These are phyloP conservation scores for Lathyrus aphaca DNA, from an alignment of 306 rosid species.

Conservation along the genomic window DNA sequence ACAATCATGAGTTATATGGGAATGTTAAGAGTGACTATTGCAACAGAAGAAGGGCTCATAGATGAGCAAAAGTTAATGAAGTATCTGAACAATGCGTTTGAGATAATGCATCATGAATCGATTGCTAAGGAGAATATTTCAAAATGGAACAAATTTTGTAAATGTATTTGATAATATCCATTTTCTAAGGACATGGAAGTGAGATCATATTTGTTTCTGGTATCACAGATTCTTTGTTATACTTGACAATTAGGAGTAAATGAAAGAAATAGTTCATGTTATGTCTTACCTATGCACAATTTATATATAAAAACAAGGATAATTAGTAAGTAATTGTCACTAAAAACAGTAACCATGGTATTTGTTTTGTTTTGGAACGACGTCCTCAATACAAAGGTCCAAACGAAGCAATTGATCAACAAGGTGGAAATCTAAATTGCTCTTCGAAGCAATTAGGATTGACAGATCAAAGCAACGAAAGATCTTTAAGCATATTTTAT, in stretches of 20 bases:
- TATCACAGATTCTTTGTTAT: not conserved
- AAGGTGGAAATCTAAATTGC: too few relatives aligned
- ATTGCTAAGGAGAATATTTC: slow-evolving; percentile 8
- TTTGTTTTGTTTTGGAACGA: too few relatives aligned
- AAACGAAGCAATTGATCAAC: too few relatives aligned
- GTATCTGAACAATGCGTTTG: slow-evolving; percentile 23
- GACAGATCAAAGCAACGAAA: too few relatives aligned
- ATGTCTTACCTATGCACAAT: not conserved
- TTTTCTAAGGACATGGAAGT: not conserved
- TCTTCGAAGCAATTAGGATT: too few relatives aligned
- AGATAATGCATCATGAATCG: slow-evolving; percentile 11
- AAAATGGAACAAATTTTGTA: slow-evolving; percentile 1
- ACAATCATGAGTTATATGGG: slow-evolving; percentile 38
- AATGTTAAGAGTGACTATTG: slow-evolving; percentile 25
- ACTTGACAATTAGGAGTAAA: not conserved
- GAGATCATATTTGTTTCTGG: not conserved
- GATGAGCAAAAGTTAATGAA: slow-evolving; percentile 17
- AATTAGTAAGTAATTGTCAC: not conserved
- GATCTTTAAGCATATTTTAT: too few relatives aligned
- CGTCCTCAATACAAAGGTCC: too few relatives aligned
- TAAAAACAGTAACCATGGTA: not conserved
- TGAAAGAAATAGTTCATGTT: not conserved
- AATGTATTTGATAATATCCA: not conserved
- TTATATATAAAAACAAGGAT: not conserved
- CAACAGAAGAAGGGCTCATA: slow-evolving; percentile 22